Evolutionary conservation across 2,329 filamentous ascomycete species (phyloP), one percentile per base, ranked within the genome.

Genomic region (Penicillium sp.): DNA sequence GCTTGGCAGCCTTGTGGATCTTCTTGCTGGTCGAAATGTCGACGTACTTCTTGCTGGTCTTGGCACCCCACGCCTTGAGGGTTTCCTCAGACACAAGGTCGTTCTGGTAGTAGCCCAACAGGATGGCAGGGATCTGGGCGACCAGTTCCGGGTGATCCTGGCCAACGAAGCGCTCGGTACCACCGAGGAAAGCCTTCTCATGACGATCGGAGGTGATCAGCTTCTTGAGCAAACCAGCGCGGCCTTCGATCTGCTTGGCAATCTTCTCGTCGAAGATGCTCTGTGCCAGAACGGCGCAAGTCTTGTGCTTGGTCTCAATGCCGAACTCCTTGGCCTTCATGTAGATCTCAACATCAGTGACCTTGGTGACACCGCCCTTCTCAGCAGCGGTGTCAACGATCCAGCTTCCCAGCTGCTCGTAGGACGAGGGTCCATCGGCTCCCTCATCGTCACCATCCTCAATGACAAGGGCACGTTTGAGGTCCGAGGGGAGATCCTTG

Each of bases 1-100:
- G 88, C 81, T 96, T 90, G 53, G 94, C 92, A 65, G 91, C 89
- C 83, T 96, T 93, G 80, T 93, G 91, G 62, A 97, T 92, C 84
- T 96, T 96, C 83, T 92, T 93, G 80, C 91, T 96, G 61, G 87
- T 93, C 59, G 88, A 75, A 60, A 96, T 78, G 74, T 97, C 93
- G 68, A 96, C 90, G 75, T 97, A 97, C 82, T 97, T 97, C 88
- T 96, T 97, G 86, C 91, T 96, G 59, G 93, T 92, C 83, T 94
- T 96, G 73, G 85, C 84, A 65, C 93, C 93, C 93, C 94, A 99
- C 68, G 89, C 88, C 78, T 88, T 90, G 73, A 96, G 86, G 17
- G 92, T 86, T 63, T 96, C 93, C 81, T 99, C 94, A 51, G 84
- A 87, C 69, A 96, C 81, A 55, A 99, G 83, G 67, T 99, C 94